Evolutionary conservation across 352 stramenopile genomes (phyloP).

Genomic region (Halophytophthora batemanensis): DNA sequence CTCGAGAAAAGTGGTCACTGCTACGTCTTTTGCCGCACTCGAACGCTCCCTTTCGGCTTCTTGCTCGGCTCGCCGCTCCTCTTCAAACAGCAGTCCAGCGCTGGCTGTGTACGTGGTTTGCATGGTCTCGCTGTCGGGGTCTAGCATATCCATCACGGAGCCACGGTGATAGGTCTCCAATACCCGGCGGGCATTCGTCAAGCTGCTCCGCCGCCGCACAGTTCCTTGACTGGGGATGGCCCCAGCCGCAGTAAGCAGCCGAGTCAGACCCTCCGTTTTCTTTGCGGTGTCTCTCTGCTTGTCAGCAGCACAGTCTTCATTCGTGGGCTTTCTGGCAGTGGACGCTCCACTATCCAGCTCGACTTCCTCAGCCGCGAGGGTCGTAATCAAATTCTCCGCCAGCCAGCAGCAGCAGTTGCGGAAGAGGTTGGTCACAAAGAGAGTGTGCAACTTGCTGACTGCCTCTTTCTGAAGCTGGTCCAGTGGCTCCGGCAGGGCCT

Average conservation of each 20-base stretch:
- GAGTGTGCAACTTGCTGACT: constrained; percentile 28
- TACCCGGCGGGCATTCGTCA: constrained; percentile 32
- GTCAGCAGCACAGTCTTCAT: background rate
- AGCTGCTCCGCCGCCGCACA: constrained; percentile 33
- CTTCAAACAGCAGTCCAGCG: constrained; percentile 48
- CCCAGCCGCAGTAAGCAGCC: constrained; percentile 1
- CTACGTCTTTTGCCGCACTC: constrained; percentile 5
- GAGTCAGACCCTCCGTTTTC: background rate
- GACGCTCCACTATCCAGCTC: background rate
- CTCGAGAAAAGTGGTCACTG: constrained; percentile 14
- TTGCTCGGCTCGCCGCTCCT: constrained; percentile 25
- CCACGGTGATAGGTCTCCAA: constrained; percentile 48
- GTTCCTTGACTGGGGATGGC: constrained; percentile 6
- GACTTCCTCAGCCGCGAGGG: constrained; percentile 2
- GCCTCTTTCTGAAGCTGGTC: constrained; percentile 35
- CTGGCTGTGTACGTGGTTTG: constrained; percentile 44
- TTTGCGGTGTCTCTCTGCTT: background rate
- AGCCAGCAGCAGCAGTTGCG: constrained; percentile 63
- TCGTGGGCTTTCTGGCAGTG: background rate
- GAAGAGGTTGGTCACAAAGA: constrained; percentile 62
- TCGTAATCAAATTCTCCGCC: constrained; percentile 41
- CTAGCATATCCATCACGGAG: constrained; percentile 20
- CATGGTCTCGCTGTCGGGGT: constrained; percentile 39
- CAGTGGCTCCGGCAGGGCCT: constrained; percentile 12
- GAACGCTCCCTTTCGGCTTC: constrained; percentile 10